Conservation (phyloP, 805 yeast genomes). For the Yamadazyma olivae region DNA sequence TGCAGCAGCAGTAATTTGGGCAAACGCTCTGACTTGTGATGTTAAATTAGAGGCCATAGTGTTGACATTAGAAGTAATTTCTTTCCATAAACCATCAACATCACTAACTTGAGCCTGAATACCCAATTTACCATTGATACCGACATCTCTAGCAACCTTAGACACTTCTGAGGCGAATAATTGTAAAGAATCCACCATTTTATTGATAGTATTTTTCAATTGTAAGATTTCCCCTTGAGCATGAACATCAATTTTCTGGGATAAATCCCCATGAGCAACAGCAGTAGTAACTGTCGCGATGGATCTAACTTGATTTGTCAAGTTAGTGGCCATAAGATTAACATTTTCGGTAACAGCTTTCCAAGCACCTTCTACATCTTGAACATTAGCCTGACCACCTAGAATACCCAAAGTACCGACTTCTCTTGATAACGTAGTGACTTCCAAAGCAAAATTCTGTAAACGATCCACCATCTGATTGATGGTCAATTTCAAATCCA, state of each 20-base stretch:
- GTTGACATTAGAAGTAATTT: constrained; percentile 85
- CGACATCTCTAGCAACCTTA: constrained; percentile 88
- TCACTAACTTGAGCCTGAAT: constrained; percentile 89
- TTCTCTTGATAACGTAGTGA: constrained; percentile 44
- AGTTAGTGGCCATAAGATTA: constrained; percentile 46
- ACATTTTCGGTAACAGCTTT: constrained; percentile 48
- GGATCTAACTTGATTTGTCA: constrained; percentile 76
- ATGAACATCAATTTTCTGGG: constrained; percentile 81
- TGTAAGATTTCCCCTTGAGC: constrained; percentile 91
- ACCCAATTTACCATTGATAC: constrained; percentile 89
- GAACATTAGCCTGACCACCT: constrained; percentile 52
- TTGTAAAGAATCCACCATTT: constrained; percentile 89
- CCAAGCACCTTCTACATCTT: constrained; percentile 51
- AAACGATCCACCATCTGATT: constrained; percentile 52
- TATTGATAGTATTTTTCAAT: constrained; percentile 80
- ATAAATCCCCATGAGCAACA: constrained; percentile 85
- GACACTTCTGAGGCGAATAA: constrained; percentile 87
- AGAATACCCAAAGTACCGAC: constrained; percentile 47
- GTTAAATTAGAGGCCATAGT: constrained; percentile 94
- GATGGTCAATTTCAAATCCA: constrained; percentile 45
- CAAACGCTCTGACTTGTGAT: constrained; percentile 89
- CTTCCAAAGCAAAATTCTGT: constrained; percentile 46
- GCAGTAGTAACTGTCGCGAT: constrained; percentile 91
- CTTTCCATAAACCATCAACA: constrained; percentile 91
- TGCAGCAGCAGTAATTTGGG: constrained; percentile 91